phyloP scores from a whole-genome alignment of 805 yeast species.

The Saturnispora gosingensis region DNA sequence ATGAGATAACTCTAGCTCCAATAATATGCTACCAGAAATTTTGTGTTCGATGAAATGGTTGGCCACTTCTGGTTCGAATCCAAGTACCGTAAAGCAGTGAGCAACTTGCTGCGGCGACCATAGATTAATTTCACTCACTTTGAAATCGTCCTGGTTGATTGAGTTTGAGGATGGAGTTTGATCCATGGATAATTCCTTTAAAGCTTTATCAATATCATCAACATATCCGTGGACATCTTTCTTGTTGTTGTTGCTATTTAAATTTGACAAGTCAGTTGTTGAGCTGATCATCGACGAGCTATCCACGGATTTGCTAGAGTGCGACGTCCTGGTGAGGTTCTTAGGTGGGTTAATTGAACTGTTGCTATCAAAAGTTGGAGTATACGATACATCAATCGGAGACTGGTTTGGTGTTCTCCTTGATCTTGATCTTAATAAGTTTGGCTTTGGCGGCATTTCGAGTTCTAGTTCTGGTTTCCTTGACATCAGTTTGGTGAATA shows the following conservation, averaged over 20 bases:
- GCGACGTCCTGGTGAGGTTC: background rate
- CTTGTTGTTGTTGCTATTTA: background rate
- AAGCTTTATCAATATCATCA: slow-evolving; percentile 64
- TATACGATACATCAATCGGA: slow-evolving; percentile 18
- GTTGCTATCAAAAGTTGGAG: background rate
- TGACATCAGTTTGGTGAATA: slow-evolving; percentile 48
- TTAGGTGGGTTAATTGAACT: background rate
- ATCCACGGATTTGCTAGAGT: background rate
- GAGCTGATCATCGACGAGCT: background rate
- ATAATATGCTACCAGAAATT: slow-evolving; percentile 75
- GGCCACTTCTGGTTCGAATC: slow-evolving; percentile 68
- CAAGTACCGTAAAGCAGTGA: slow-evolving; percentile 59
- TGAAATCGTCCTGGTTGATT: slow-evolving; percentile 18
- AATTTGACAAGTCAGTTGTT: background rate
- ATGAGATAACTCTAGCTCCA: slow-evolving; percentile 77
- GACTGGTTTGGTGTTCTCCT: slow-evolving; percentile 34
- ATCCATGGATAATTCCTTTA: slow-evolving; percentile 44
- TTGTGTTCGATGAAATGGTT: slow-evolving; percentile 79
- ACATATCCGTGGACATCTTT: slow-evolving; percentile 34
- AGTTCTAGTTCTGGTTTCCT: slow-evolving; percentile 6
- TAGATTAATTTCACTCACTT: slow-evolving; percentile 39
- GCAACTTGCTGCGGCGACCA: slow-evolving; percentile 91
- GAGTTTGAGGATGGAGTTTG: background rate
- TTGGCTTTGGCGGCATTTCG: slow-evolving; percentile 22
- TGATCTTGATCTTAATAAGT: slow-evolving; percentile 49